Percentiles rank a stretch among this genome's conserved stretches.
phyloP scores from a whole-genome alignment of 2,329 filamentous ascomycete genomes.

The Geosmithia morbida region DNA sequence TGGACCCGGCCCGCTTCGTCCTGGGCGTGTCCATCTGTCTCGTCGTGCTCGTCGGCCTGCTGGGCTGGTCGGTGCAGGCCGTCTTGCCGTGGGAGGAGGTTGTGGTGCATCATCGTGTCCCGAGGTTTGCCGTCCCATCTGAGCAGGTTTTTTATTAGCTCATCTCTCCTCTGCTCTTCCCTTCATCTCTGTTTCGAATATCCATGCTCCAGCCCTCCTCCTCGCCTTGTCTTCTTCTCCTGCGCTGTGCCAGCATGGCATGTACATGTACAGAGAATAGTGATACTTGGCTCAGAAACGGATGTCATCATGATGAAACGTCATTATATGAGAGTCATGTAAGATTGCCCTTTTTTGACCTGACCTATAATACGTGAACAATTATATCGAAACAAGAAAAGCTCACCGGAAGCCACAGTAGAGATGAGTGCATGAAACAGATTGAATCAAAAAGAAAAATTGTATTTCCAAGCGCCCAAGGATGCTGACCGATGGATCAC shows the following conservation, averaged over 20 bases:
- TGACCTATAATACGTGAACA: neutral
- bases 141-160: neutral
- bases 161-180: neutral
- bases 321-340: too few species aligned
- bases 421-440: neutral
- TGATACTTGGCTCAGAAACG: too few species aligned
- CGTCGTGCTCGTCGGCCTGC: constrained; percentile 18
- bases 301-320: too few species aligned
- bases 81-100: constrained; percentile 4
- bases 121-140: constrained; percentile 3
- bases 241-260: too few species aligned
- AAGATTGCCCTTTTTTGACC: too few species aligned
- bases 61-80: constrained; percentile 1
- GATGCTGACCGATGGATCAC: neutral
- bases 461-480: neutral
- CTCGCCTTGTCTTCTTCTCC: neutral
- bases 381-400: neutral
- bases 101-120: constrained; percentile 9
- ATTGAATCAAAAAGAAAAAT: neutral
- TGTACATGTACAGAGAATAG: too few species aligned
- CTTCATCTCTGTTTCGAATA: too few species aligned
- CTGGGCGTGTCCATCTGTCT: constrained; percentile 26
- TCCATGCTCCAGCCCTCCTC: too few species aligned
- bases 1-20: constrained; percentile 6
- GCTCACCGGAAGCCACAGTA: neutral